Evolutionary conservation across 2,329 filamentous ascomycete genomes (phyloP), one percentile per base, ranked within the genome.

Genomic region (Tolypocladium nubicola): DNA sequence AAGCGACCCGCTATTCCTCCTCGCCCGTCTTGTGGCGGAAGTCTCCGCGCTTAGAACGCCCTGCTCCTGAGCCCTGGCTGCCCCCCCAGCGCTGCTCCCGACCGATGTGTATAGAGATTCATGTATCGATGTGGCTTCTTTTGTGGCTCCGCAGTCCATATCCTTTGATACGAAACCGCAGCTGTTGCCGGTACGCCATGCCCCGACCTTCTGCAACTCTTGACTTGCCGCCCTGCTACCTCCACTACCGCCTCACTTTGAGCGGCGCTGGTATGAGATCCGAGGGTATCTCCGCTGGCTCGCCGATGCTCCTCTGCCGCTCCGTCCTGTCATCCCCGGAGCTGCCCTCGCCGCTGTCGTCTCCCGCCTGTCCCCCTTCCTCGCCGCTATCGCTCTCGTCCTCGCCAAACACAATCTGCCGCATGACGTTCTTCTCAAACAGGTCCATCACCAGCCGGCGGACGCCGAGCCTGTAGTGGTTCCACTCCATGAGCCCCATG

Each of bases 401-500:
- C 23, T 72, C 73, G 23, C 88, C 87, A 58, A 96, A 85, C 14
- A 99, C 88, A 59, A 97, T 89, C 62, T 84, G 83, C 61, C 91
- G 80, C 73, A 97, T 79, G 49, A 97, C 89, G 59, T 83, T 86
- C 73, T 93, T 94, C 67, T 97, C 93, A 66, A 99, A 99, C 26
- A 99, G 75, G 68, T 97, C 94, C 59, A 97, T 86, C 40, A 96
- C 88, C 73, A 96, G 92, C 52, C 93, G 86, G 60, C 93, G 87
- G 35, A 95, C 88, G 1, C 87, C 87, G 2, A 99, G 80, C 26
- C 91, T 84, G 72, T 94, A 97, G 68, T 95, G 90, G 65, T 96
- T 93, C 63, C 84, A 86, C 71, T 97, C 91, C 59, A 99, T 79
- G 53, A 97, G 79, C 10, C 84, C 82, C 77, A 99, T 86, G 52